Conservation (phyloP, 306 rosid genomes). For the Glycine latifolia region DNA sequence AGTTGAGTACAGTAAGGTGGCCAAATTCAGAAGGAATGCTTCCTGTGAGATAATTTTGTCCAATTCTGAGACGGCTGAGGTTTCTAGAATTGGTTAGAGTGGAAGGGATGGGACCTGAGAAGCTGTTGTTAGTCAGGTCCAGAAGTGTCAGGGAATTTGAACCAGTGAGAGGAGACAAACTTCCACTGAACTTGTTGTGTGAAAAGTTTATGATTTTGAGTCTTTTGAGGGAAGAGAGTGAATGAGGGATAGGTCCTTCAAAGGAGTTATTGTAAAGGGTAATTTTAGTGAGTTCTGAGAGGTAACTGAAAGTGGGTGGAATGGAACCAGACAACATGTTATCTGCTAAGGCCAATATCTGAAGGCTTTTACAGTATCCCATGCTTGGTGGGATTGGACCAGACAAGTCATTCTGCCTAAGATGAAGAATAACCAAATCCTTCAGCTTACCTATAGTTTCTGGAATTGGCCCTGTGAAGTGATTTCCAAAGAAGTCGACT, state of each 20-base stretch:
- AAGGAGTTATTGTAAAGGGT: conserved; percentile 96
- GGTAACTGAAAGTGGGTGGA: conserved; percentile 83
- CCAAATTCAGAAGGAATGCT: conserved; percentile 66
- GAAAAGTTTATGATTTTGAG: conserved; percentile 86
- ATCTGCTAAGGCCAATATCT: conserved; percentile 88
- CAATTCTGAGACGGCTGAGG: conserved; percentile 86
- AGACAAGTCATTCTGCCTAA: conserved; percentile 86
- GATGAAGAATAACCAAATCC: conserved; percentile 78
- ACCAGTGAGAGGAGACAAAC: conserved; percentile 74
- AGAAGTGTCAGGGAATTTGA: conserved; percentile 66
- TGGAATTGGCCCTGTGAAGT: conserved; percentile 82
- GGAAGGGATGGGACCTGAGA: conserved; percentile 85
- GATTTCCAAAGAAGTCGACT: conserved; percentile 92
- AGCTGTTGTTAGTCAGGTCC: conserved; percentile 94
- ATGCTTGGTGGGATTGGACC: conserved; percentile 94
- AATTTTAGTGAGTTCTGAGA: conserved; percentile 71
- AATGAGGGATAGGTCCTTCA: conserved; percentile 84
- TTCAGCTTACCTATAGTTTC: conserved; percentile 79
- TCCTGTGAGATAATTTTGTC: conserved; percentile 71
- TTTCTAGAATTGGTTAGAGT: conserved; percentile 63
- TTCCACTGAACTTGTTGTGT: conserved; percentile 81
- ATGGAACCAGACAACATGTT: conserved; percentile 84
- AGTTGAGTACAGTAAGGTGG: conserved; percentile 72
- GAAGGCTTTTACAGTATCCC: conserved; percentile 84
- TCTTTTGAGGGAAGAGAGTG: conserved; percentile 74